phyloP scores from a whole-genome alignment of 805 yeast species.

The Ogataea nakhonphanomensis region DNA sequence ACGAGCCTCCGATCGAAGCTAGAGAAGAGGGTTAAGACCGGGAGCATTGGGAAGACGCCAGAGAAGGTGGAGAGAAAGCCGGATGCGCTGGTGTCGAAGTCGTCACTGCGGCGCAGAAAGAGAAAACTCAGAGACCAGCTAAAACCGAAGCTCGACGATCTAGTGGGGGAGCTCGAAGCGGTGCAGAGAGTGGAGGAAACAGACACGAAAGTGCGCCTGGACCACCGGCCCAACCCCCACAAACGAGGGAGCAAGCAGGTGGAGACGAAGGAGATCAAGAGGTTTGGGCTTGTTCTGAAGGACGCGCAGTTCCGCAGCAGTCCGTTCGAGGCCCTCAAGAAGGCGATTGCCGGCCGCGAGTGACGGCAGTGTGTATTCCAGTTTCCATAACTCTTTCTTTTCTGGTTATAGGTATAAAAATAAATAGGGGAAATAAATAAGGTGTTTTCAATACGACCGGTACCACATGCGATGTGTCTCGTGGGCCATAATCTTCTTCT shows the following conservation, averaged over 20 bases:
- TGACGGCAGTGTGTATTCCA: neutral
- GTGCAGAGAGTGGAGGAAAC: constrained; percentile 12
- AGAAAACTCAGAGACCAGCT: constrained; percentile 59
- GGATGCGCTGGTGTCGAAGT: constrained; percentile 54
- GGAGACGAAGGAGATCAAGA: constrained; percentile 52
- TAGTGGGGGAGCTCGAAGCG: constrained; percentile 45
- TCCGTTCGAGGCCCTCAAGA: constrained; percentile 64
- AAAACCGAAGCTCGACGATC: constrained; percentile 64
- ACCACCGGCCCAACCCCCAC: constrained; percentile 35
- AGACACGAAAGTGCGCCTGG: constrained; percentile 34
- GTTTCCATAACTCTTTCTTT: neutral
- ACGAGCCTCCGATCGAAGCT: constrained; percentile 42
- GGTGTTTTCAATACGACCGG: constrained; percentile 41
- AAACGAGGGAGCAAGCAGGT: constrained; percentile 48
- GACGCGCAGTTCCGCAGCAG: constrained; percentile 52
- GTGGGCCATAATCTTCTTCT: constrained; percentile 83
- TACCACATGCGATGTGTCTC: constrained; percentile 85
- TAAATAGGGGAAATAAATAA: neutral
- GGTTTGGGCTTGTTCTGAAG: constrained; percentile 56
- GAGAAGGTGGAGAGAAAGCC: constrained; percentile 23
- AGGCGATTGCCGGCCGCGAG: constrained; percentile 42
- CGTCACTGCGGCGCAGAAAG: constrained; percentile 61
- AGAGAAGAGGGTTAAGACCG: constrained; percentile 28
- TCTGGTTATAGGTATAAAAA: neutral
- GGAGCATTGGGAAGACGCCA: neutral